Percentiles rank a stretch among this genome's conserved stretches.
These are phyloP conservation scores for Globisporangium carolinianum DNA, from an alignment of 352 stramenopile species.

Conservation along the genomic window DNA sequence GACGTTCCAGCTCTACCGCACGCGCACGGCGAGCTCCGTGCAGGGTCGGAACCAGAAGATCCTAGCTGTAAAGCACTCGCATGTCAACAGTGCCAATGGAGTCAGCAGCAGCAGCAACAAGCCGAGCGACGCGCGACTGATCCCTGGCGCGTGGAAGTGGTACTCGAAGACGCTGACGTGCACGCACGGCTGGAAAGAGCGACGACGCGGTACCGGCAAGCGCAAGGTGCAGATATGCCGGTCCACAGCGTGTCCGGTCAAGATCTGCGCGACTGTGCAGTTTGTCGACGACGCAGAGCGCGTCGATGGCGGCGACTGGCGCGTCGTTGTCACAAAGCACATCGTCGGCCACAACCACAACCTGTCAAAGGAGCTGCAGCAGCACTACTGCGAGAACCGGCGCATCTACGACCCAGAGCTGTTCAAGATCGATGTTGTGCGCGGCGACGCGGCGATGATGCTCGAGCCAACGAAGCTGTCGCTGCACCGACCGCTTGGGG, in stretches of 20 bases:
- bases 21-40: slow-evolving; percentile 65
- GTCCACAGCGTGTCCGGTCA: slow-evolving; percentile 63
- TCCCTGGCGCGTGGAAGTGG: slow-evolving; percentile 67
- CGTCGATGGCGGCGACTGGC: slow-evolving; percentile 25
- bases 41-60: slow-evolving; percentile 70
- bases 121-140: slow-evolving; percentile 21
- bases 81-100: background rate
- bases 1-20: slow-evolving; percentile 72
- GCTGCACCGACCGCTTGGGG: background rate
- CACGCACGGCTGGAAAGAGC: slow-evolving; percentile 79
- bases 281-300: slow-evolving; percentile 19
- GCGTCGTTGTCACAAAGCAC: slow-evolving; percentile 72
- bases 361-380: slow-evolving; percentile 60
- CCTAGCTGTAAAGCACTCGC: slow-evolving; percentile 25
- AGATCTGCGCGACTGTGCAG: slow-evolving; percentile 75
- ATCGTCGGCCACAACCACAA: slow-evolving; percentile 78
- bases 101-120: background rate
- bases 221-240: slow-evolving; percentile 52
- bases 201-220: slow-evolving; percentile 56
- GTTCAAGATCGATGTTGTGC: slow-evolving; percentile 41
- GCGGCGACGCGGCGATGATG: slow-evolving; percentile 4
- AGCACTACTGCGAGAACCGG: slow-evolving; percentile 73
- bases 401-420: slow-evolving; percentile 73
- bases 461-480: background rate
- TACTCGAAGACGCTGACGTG: slow-evolving; percentile 80